Conservation (phyloP, 495 filamentous ascomycete species). For the Neurospora sp. region DNA sequence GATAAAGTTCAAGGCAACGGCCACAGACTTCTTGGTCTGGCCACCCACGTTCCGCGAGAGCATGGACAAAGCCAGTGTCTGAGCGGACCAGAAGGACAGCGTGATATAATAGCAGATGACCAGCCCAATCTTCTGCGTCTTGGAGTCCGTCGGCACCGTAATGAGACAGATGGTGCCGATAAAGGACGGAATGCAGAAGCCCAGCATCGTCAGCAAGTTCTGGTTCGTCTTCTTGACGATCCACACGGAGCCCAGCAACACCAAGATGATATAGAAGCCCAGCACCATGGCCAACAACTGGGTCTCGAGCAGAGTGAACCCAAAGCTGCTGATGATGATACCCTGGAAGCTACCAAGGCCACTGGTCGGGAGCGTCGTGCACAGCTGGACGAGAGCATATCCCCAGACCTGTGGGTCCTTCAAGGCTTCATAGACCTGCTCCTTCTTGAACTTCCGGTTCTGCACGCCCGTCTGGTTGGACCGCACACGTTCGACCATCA, state of each 20-base stretch:
- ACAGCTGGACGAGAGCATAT: constrained; percentile 47
- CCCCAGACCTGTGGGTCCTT: constrained; percentile 40
- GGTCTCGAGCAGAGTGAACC: constrained; percentile 41
- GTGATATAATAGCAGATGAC: constrained; percentile 48
- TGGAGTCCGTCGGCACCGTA: constrained; percentile 36
- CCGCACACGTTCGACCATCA: constrained; percentile 49
- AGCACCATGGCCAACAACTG: constrained; percentile 59
- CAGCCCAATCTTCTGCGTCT: constrained; percentile 36
- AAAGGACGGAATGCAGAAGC: constrained; percentile 53
- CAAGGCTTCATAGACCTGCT: constrained; percentile 37
- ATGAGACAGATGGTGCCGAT: constrained; percentile 48
- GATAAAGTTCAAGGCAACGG: constrained; percentile 38
- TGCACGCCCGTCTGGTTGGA: constrained; percentile 58
- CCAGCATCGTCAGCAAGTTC: constrained; percentile 54
- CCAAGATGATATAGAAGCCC: constrained; percentile 59
- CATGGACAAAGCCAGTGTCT: constrained; percentile 43
- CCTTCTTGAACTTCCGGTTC: constrained; percentile 43
- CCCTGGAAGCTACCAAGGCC: constrained; percentile 59
- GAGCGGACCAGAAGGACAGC: constrained; percentile 48
- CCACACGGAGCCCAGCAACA: constrained; percentile 52
- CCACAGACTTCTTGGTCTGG: constrained; percentile 45
- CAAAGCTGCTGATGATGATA: constrained; percentile 45
- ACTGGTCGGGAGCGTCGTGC: constrained; percentile 57
- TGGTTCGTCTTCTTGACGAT: constrained; percentile 53
- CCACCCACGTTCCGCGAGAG: constrained; percentile 43